Evolutionary conservation across 768 basidiomycete genomes (phyloP).

Genomic region (Mycena leptocephala): DNA sequence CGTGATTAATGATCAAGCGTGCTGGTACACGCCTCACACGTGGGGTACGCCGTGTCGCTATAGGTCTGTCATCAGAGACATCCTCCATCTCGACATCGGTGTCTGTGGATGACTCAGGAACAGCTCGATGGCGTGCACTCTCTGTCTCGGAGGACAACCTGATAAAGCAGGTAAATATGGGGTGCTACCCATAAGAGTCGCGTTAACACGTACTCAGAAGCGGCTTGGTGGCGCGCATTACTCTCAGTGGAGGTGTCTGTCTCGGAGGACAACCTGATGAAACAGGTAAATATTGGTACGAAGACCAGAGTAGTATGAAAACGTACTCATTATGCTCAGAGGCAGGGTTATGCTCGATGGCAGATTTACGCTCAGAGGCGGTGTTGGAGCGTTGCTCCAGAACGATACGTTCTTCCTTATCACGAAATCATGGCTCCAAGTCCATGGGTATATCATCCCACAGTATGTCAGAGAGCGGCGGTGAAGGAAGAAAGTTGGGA

Average conservation of each 20-base stretch:
- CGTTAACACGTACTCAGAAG: not conserved
- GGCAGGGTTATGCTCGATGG: conserved; percentile 20
- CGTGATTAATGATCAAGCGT: not conserved
- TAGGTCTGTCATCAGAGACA: conserved; percentile 6
- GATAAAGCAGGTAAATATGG: no score
- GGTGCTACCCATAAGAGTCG: not conserved
- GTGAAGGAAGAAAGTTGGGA: conserved; percentile 28
- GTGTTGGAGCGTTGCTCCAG: not conserved
- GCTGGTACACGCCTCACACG: not conserved
- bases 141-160: no score
- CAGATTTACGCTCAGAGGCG: conserved; percentile 9
- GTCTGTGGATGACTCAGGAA: not conserved
- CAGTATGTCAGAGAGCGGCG: conserved; percentile 26
- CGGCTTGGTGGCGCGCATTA: not conserved
- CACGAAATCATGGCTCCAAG: conserved; percentile 1
- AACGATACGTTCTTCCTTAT: not conserved
- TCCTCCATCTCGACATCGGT: conserved; percentile 1
- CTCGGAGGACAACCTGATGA: conserved; percentile 13
- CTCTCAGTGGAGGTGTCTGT: not conserved
- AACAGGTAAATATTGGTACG: conserved; percentile 3
- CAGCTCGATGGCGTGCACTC: no score
- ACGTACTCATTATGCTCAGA: conserved; percentile 22
- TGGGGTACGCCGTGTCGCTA: not conserved
- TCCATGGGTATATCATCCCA: conserved; percentile 33
- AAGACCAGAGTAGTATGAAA: not conserved